Conservation (phyloP, 169 alveolate species). For the Babesia caballi region DNA sequence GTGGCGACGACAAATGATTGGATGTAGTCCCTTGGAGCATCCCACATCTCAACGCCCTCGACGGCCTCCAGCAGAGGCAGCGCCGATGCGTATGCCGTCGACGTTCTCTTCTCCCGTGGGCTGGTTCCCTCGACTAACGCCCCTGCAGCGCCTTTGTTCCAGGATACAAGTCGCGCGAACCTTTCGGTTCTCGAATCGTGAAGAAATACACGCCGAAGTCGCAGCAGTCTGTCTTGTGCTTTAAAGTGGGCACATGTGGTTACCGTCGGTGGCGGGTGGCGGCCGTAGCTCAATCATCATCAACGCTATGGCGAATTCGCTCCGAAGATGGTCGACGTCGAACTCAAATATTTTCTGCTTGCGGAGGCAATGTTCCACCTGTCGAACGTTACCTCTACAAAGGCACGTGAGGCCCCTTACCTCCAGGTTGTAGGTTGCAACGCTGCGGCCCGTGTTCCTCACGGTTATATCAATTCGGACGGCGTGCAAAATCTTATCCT, state of each 20-base stretch:
- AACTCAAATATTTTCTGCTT: not conserved
- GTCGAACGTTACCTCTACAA: not conserved
- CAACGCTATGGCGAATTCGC: slow-evolving; percentile 3
- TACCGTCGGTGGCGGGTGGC: not conserved
- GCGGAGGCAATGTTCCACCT: slow-evolving; percentile 3
- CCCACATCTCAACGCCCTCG: not conserved
- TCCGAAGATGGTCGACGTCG: not conserved
- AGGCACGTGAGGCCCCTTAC: not conserved
- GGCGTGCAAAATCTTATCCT: not conserved
- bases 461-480: not conserved
- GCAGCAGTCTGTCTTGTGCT: not conserved
- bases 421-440: slow-evolving; percentile 15
- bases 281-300: not conserved
- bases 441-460: not conserved
- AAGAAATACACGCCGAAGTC: slow-evolving; percentile 9
- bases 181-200: not conserved
- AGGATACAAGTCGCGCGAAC: not conserved
- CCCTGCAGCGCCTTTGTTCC: not conserved
- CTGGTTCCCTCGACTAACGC: not conserved
- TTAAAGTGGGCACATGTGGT: too few relatives aligned
- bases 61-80: not conserved
- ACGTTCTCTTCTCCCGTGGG: not conserved
- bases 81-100: not conserved
- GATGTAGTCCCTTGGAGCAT: not conserved
- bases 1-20: not conserved